Evolutionary conservation across 495 filamentous ascomycete genomes (phyloP), one percentile per base, ranked within the genome.

Genomic region (Penicillium diatomitis): DNA sequence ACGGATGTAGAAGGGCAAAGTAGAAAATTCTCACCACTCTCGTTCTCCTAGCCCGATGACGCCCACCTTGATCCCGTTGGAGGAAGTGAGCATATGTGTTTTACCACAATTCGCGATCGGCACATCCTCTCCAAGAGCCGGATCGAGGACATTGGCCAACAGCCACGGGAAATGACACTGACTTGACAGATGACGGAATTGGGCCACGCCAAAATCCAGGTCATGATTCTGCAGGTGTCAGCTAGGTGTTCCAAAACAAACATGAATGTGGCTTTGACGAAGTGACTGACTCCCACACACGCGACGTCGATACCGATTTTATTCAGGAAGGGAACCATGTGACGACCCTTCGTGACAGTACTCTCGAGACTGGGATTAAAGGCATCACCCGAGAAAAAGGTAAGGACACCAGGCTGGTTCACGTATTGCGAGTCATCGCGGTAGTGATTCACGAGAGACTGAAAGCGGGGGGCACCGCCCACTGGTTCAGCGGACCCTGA

Each of bases 261-360:
- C 33, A 28, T n/a, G 5, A 51, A 36, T n/a, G 8, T 20, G 20
- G 20, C 20, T 20, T 41, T 43, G 39, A 37, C 6, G 41, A 12
- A 8, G 9, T 41, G 37, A 75, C 83, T 56, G 71, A 88, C 85
- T 44, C 90, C 90, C 46, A 89, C 75, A 68, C 86, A 85, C 4
- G 88, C 86, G 20, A 83, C 84, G 60, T 84, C 76, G 6, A 86
- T 89, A 6, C 80, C 76, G 43, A 85, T 77, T n/a, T 70, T 71
- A 61, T 95, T 95, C 30, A 96, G 62, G n/a, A 91, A 71, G 4
- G 88, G 84, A 6, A 95, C 79, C 90, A 96, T 95, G 65, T 95
- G 90, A 48, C 75, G 66, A 66, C 88, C 89, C 68, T 94, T 94
- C 2, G 89, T 95, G 4, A 94, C 78, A 6, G 84, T 84, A 52